Evolutionary conservation across 306 rosid genomes (phyloP).

Genomic region (Pachyrhizus erosus): DNA sequence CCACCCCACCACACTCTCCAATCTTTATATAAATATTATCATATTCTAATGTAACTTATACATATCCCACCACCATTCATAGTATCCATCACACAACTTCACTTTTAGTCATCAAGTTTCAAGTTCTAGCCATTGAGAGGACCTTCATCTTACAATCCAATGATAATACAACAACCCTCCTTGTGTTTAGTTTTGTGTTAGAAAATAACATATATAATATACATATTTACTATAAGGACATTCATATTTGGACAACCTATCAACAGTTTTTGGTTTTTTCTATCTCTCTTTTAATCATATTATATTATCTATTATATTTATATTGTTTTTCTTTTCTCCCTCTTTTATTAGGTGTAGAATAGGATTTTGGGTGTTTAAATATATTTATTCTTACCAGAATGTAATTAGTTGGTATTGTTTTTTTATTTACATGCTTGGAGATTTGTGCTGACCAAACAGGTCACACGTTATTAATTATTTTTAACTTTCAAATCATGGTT

Average conservation of each 20-base stretch:
- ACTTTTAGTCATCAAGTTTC: neutral
- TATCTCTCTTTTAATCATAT: too few species aligned
- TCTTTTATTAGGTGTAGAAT: too few species aligned
- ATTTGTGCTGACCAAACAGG: neutral
- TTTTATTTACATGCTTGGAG: neutral
- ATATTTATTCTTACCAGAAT: too few species aligned
- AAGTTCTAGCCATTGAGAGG: neutral
- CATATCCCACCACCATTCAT: neutral
- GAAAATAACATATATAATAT: too few species aligned
- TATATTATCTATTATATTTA: too few species aligned
- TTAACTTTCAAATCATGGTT: neutral
- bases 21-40: neutral
- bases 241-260: too few species aligned
- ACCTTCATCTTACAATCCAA: neutral
- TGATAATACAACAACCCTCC: conserved; percentile 1
- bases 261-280: too few species aligned
- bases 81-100: neutral
- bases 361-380: too few species aligned
- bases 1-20: conserved; percentile 5
- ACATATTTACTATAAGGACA: too few species aligned
- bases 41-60: neutral
- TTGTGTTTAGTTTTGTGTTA: too few species aligned
- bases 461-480: neutral
- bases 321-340: too few species aligned
- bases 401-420: too few species aligned